Evolutionary conservation across 164 flowering plant genomes (phyloP).

Genomic region (Umbellularia californica): DNA sequence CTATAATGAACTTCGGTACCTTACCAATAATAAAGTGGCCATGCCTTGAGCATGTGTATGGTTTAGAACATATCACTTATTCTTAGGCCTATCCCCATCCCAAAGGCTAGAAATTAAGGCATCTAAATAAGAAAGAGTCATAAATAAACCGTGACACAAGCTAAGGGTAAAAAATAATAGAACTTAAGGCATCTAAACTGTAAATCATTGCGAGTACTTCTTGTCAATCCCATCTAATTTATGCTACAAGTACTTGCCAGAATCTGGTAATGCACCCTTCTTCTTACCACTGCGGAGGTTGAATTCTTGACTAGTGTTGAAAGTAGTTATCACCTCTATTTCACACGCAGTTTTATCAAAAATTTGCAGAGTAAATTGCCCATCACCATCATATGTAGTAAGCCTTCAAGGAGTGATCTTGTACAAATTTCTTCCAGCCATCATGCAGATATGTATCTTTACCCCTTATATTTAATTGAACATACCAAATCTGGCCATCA

Average conservation of each 20-base stretch:
- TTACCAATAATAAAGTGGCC: too few species aligned
- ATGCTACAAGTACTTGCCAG: background rate
- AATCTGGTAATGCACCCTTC: background rate
- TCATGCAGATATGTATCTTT: slow-evolving; percentile 7
- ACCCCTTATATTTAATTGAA: background rate
- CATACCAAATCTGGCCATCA: slow-evolving; percentile 16
- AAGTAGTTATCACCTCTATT: background rate
- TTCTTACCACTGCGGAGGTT: background rate
- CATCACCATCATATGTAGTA: slow-evolving; percentile 20
- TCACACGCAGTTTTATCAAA: slow-evolving; percentile 17
- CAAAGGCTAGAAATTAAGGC: too few species aligned
- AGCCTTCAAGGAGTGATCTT: slow-evolving; percentile 15
- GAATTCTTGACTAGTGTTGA: background rate
- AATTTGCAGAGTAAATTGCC: slow-evolving; percentile 15
- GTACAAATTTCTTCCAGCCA: slow-evolving; percentile 17
- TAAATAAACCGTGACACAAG: too few species aligned
- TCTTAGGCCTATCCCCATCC: too few species aligned
- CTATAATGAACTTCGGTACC: too few species aligned
- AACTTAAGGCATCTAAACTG: too few species aligned
- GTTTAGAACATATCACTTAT: too few species aligned
- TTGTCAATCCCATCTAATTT: background rate
- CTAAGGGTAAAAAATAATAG: too few species aligned
- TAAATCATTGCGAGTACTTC: background rate
- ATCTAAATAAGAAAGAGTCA: too few species aligned
- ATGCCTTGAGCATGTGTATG: too few species aligned